phyloP scores from a whole-genome alignment of 305 asterid genomes.

The Solanum hybrid region DNA sequence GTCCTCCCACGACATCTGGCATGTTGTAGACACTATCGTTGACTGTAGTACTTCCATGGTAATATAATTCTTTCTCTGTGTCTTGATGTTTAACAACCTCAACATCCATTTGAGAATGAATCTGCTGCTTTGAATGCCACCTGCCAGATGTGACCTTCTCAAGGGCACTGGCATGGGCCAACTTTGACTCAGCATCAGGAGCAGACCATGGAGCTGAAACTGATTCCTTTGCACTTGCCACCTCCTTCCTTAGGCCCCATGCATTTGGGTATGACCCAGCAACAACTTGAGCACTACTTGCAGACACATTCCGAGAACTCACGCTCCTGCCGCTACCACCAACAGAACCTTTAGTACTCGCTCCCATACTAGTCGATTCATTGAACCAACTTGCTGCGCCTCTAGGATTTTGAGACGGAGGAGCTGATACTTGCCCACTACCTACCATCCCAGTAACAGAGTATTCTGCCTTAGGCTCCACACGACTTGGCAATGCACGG shows the following conservation, averaged over 20 bases:
- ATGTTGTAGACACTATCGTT: slow-evolving; percentile 25
- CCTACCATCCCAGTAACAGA: slow-evolving; percentile 31
- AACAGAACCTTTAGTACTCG: slow-evolving; percentile 28
- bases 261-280: slow-evolving; percentile 62
- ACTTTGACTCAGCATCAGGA: slow-evolving; percentile 61
- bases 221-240: slow-evolving; percentile 39
- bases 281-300: slow-evolving; percentile 35
- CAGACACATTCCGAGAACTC: slow-evolving; percentile 35
- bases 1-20: slow-evolving; percentile 23
- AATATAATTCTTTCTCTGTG: slow-evolving; percentile 24
- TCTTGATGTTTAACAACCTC: slow-evolving; percentile 34
- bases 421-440: slow-evolving; percentile 33
- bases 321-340: slow-evolving; percentile 30
- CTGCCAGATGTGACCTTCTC: slow-evolving; percentile 87
- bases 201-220: slow-evolving; percentile 58
- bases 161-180: slow-evolving; percentile 93
- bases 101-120: slow-evolving; percentile 36
- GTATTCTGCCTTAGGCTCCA: slow-evolving; percentile 40
- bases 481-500: slow-evolving; percentile 33
- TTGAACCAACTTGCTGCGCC: slow-evolving; percentile 33
- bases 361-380: slow-evolving; percentile 41
- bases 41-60: slow-evolving; percentile 17
- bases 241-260: slow-evolving; percentile 78
- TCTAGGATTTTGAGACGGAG: slow-evolving; percentile 38
- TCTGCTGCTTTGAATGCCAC: slow-evolving; percentile 72